Base-by-base conservation (phyloP, 768 basidiomycete species). In the Obba rivulosa region DNA sequence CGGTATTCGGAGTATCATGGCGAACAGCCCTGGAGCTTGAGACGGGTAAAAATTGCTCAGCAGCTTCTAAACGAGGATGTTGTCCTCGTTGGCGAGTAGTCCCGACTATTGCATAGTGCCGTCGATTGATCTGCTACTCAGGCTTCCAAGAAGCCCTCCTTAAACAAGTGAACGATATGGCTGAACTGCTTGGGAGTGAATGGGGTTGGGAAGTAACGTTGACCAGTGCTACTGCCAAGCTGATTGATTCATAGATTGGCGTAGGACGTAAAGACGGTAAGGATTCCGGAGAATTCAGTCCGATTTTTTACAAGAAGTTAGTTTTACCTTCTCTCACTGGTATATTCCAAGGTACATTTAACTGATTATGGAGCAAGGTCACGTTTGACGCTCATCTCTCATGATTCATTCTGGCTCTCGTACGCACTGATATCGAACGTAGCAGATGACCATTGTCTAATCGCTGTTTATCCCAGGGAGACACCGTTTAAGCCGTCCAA, bases 231-330 rank as follows among this genome's bases (percentile, higher is more conserved):
- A n/a, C n/a, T 20, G n/a, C 24, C 1, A 21, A 3, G 16, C 4
- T n/a, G 24, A 17, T 5, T 35, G 37, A 2, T 22, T 11, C 4
- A 35, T 34, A 78, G 74, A 71, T 81, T 18, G 82, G 81, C 2
- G 79, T 82, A 0, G 83, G 81, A 0, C 67, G 83, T n/a, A 75
- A 81, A 46, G 78, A 85, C 55, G 82, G 82, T 3, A 62, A 61
- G 8, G 49, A 65, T 14, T 71, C 68, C 1, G 82, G 83, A 25
- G 83, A 85, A 60, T 83, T 79, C 60, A 73, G 72, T 54, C 79
- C 82, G 0, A 76, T 84, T 50, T 84, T 82, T 60, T 85, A 71
- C 66, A 74, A 78, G 51, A 74, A 66, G 72, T 72, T 42, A 18
- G 58, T 41, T 16, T 3, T 24, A 18, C 14, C 21, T 22, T 42